Evolutionary conservation across 495 filamentous ascomycete species (phyloP).

Genomic region (Apodospora peruviana): DNA sequence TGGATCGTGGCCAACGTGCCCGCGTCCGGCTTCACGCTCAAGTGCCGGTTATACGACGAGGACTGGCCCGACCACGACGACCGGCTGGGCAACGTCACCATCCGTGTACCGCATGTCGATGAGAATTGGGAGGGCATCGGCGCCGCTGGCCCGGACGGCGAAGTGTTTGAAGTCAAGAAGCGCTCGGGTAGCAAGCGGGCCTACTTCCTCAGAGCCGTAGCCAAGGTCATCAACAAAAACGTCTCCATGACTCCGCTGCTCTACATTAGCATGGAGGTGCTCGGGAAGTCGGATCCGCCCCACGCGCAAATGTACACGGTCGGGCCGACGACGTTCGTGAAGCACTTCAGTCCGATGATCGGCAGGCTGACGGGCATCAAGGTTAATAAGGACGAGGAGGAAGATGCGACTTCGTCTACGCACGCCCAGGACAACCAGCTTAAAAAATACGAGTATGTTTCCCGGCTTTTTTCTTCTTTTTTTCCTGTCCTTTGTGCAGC

Average conservation of each 20-base stretch:
- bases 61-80: conserved; percentile 85
- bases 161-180: conserved; percentile 70
- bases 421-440: conserved; percentile 37
- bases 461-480: neutral
- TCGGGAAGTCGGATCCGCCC: conserved; percentile 71
- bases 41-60: conserved; percentile 81
- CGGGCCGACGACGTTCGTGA: conserved; percentile 69
- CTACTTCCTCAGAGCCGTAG: conserved; percentile 62
- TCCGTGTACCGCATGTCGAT: conserved; percentile 51
- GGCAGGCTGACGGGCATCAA: conserved; percentile 76
- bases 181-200: conserved; percentile 80
- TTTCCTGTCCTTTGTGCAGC: neutral
- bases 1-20: conserved; percentile 89
- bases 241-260: conserved; percentile 51
- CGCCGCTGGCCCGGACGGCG: conserved; percentile 51
- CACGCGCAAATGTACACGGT: conserved; percentile 74
- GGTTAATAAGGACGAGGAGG: conserved; percentile 40
- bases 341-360: conserved; percentile 85
- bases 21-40: conserved; percentile 68
- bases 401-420: conserved; percentile 29
- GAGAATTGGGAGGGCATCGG: conserved; percentile 64
- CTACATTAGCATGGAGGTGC: conserved; percentile 61
- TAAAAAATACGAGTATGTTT: conserved; percentile 67
- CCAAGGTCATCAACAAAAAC: conserved; percentile 48
- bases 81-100: conserved; percentile 73